These are phyloP conservation scores for Paraphoma sp. DNA, from an alignment of 2,329 filamentous ascomycete genomes.

Conservation along the genomic window DNA sequence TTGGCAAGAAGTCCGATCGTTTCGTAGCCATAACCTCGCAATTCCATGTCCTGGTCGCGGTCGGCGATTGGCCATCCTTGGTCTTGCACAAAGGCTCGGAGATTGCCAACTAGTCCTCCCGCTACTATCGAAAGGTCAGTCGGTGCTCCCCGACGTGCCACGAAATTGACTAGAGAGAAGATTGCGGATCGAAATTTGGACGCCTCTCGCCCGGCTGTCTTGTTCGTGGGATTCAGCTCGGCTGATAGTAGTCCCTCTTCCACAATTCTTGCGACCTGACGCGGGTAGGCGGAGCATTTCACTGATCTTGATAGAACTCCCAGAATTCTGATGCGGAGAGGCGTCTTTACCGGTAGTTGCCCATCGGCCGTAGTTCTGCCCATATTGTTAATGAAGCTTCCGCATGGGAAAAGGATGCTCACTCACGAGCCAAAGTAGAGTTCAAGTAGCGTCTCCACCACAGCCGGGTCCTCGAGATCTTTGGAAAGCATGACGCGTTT, in stretches of 20 bases:
- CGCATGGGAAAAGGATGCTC: background rate
- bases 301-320: constrained; percentile 78
- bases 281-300: constrained; percentile 72
- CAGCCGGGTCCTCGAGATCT: constrained; percentile 71
- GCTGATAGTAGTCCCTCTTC: constrained; percentile 65
- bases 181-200: constrained; percentile 81
- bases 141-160: constrained; percentile 73
- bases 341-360: constrained; percentile 59
- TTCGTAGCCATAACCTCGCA: constrained; percentile 86
- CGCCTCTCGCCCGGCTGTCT: constrained; percentile 71
- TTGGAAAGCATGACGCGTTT: constrained; percentile 75
- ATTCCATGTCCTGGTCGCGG: constrained; percentile 62
- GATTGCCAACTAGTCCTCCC: constrained; percentile 68
- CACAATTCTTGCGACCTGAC: constrained; percentile 73
- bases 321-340: constrained; percentile 80
- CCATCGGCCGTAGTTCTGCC: constrained; percentile 47
- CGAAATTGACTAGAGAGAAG: constrained; percentile 87
- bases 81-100: constrained; percentile 75
- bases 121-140: constrained; percentile 70
- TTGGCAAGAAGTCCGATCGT: constrained; percentile 82
- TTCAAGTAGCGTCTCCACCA: constrained; percentile 72
- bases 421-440: constrained; percentile 68
- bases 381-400: constrained; percentile 5
- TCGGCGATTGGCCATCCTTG: constrained; percentile 82
- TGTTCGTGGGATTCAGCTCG: constrained; percentile 40